A percentile compares a stretch with the other conserved stretches of the same genome.
Evolutionary conservation across 2,329 filamentous ascomycete species (phyloP).

Genomic region (Chrysoporthe cubensis): DNA sequence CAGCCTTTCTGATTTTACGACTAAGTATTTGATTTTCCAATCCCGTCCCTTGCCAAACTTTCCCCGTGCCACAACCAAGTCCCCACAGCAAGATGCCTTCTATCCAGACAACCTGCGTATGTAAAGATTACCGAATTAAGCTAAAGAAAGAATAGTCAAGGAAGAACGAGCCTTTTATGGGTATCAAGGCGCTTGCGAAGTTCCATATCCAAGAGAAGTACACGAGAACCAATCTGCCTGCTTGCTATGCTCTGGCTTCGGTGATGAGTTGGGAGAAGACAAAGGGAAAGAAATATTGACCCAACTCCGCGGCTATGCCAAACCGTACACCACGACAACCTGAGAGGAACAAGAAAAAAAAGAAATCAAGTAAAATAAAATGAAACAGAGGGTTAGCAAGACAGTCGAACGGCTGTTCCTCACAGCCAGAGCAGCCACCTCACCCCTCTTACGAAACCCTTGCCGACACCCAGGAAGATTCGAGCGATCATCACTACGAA

Average conservation of each 20-base stretch:
- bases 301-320: conserved; percentile 26
- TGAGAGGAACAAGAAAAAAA: conserved; percentile 21
- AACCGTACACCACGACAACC: background rate
- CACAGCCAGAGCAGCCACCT: conserved; percentile 85
- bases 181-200: conserved; percentile 20
- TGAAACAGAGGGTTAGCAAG: background rate
- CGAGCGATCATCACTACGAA: conserved; percentile 80
- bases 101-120: background rate
- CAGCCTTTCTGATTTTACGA: background rate
- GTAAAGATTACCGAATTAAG: conserved; percentile 6
- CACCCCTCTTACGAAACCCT: conserved; percentile 61
- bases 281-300: conserved; percentile 16
- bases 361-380: background rate
- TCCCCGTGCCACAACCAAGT: background rate
- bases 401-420: conserved; percentile 26
- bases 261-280: conserved; percentile 23
- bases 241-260: conserved; percentile 7
- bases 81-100: background rate
- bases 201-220: conserved; percentile 15
- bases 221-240: conserved; percentile 12
- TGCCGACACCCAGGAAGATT: conserved; percentile 64
- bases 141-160: conserved; percentile 7
- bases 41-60: background rate
- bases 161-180: conserved; percentile 8
- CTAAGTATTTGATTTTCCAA: background rate